Conservation (phyloP, 2,329 filamentous ascomycete species). For the Plenodomus biglobosus region DNA sequence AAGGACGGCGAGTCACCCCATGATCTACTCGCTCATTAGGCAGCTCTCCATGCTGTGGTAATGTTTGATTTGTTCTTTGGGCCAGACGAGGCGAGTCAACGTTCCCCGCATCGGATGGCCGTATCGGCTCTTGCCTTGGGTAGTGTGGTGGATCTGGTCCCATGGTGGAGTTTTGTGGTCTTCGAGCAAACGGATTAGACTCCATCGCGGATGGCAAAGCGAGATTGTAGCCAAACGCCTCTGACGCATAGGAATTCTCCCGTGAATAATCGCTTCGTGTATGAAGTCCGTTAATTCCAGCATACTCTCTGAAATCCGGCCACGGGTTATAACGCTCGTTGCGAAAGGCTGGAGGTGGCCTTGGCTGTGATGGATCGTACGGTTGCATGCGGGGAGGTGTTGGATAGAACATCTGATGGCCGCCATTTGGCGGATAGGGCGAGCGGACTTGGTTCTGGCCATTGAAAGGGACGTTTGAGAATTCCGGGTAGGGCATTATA, state of each 20-base stretch:
- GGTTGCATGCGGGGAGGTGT: conserved; percentile 7
- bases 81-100: conserved; percentile 6
- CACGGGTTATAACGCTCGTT: conserved; percentile 9
- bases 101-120: neutral
- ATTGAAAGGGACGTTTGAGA: conserved; percentile 5
- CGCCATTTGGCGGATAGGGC: conserved; percentile 10
- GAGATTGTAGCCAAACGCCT: conserved; percentile 1
- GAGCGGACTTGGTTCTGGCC: conserved; percentile 10
- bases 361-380: conserved; percentile 11
- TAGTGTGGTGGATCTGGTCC: neutral
- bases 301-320: conserved; percentile 1
- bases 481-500: conserved; percentile 13
- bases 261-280: neutral
- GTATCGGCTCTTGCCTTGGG: neutral
- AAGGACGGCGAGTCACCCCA: conserved; percentile 16
- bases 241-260: neutral
- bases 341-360: conserved; percentile 22
- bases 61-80: conserved; percentile 14
- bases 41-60: neutral
- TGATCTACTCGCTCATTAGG: conserved; percentile 9
- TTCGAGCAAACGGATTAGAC: conserved; percentile 2
- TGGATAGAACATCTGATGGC: conserved; percentile 14
- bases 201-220: conserved; percentile 2
- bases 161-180: conserved; percentile 6
- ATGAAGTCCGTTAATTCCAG: neutral